Base-by-base conservation (phyloP, 2,329 filamentous ascomycete species). In the Microascus cirrosus region DNA sequence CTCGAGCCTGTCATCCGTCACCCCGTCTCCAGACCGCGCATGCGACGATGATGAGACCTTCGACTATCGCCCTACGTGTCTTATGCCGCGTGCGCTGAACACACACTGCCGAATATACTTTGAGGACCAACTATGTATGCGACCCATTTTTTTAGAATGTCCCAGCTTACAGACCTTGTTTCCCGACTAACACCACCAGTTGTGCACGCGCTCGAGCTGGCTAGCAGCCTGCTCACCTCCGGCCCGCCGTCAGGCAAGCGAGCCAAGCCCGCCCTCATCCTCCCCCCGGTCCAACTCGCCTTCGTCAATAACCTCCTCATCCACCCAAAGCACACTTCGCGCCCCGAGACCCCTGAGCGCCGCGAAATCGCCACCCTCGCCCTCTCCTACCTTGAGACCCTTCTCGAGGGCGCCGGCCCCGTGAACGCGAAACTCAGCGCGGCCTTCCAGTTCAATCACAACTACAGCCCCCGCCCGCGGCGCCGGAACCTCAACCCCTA, bases 251-350 rank as follows among this genome's bases (percentile, higher is more conserved):
- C 61, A 3, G 59, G 58, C 53, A 32, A 24, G 11, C 36, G n/a
- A 22, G 66, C 66, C 12, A 72, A 71, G 35, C 75, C 82, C 1
- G 80, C 81, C 12, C 81, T 80, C 59, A 72, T 90, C 20, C 89
- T 93, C 1, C 82, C 87, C 2, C 78, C 87, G 0, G 81, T 83
- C 59, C 85, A 93, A 62, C 76, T 97, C 25, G 85, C 89, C 8
- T 76, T 96, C 10, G 79, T 91, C n/a, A 83, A 80, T 51, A 94
- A 90, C 1, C 76, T 96, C n/a, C 71, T 86, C n/a, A 81, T 94
- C 15, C 90, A 96, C 65, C 93, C 93, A 0, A 73, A 76, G 25
- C 82, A 88, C 62, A 96, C 92, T 1, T 94, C 86, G 2, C 84
- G 89, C 55, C 80, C 86, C 3, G 77, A 79, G 32, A 81, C 83